Evolutionary conservation across 2,329 filamentous ascomycete genomes (phyloP).

Genomic region (Fusarium scirpi): DNA sequence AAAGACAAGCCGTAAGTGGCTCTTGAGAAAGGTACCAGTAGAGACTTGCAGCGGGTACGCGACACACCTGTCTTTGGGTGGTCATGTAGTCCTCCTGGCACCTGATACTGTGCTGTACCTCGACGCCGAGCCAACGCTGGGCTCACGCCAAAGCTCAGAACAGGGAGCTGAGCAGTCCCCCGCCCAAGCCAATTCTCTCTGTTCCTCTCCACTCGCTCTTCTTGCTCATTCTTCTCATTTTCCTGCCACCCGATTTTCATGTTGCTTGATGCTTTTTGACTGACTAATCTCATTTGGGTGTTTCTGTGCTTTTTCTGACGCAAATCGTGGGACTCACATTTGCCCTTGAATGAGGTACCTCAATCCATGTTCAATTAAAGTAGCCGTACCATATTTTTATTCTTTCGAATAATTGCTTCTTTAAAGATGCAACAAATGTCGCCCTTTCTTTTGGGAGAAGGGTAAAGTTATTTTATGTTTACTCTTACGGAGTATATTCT

Average conservation of each 20-base stretch:
- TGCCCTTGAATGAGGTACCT: neutral
- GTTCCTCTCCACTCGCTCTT: constrained; percentile 49
- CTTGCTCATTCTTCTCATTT: constrained; percentile 31
- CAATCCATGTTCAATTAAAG: neutral
- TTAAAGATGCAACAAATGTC: neutral
- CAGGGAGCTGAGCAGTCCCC: constrained; percentile 51
- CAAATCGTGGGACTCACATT: neutral
- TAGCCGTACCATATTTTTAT: neutral
- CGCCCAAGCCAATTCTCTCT: constrained; percentile 41
- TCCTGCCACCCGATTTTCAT: constrained; percentile 38
- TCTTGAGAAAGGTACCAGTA: constrained; percentile 48
- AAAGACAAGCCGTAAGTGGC: constrained; percentile 45
- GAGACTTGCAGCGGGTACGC: constrained; percentile 54
- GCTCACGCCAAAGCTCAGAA: constrained; percentile 38
- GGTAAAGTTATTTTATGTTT: neutral
- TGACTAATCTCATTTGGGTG: constrained; percentile 8
- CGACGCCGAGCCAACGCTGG: constrained; percentile 30
- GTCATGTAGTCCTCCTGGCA: constrained; percentile 50
- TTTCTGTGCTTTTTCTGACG: constrained; percentile 1
- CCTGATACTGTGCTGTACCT: constrained; percentile 56
- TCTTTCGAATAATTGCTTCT: neutral
- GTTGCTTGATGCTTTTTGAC: constrained; percentile 14
- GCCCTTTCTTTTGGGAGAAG: neutral
- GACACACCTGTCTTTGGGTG: constrained; percentile 52
- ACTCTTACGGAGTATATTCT: neutral